Conservation (phyloP, 768 basidiomycete genomes). For the Mrakia blollopis region DNA sequence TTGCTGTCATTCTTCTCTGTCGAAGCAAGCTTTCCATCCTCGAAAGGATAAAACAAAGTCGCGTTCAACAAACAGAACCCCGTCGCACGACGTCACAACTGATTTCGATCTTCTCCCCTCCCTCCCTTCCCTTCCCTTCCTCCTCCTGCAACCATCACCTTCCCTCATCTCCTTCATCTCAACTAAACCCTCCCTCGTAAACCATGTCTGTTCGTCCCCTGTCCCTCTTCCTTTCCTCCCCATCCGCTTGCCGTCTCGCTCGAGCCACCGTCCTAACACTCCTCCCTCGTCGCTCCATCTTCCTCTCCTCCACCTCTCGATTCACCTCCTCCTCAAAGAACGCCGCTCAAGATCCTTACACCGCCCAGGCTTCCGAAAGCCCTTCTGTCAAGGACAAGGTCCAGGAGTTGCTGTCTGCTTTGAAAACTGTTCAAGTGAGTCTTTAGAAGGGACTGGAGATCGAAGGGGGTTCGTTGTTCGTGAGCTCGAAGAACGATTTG, state of each 20-base stretch:
- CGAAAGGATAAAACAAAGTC: too few relatives aligned
- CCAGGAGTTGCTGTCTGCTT: background rate
- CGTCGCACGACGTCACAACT: background rate
- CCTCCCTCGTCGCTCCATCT: background rate
- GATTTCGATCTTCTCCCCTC: too few relatives aligned
- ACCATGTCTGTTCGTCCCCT: constrained; percentile 16
- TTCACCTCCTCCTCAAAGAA: constrained; percentile 4
- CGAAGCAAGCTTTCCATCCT: too few relatives aligned
- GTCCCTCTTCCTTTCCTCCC: background rate
- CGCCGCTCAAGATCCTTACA: constrained; percentile 23
- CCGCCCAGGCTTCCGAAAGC: background rate
- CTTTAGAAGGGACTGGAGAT: background rate
- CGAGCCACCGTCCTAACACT: background rate
- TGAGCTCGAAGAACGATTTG: background rate
- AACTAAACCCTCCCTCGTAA: background rate
- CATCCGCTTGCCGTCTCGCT: background rate
- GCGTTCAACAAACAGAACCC: too few relatives aligned
- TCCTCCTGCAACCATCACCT: background rate
- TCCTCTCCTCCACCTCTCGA: background rate
- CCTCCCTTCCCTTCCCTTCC: background rate
- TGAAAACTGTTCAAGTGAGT: constrained; percentile 17
- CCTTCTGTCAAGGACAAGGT: constrained; percentile 15
- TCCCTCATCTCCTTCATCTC: background rate
- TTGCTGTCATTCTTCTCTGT: too few relatives aligned
- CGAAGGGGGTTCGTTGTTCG: background rate